Evolutionary conservation across 177 flowering plant species (phyloP).

Genomic region (Vitis hybrid): DNA sequence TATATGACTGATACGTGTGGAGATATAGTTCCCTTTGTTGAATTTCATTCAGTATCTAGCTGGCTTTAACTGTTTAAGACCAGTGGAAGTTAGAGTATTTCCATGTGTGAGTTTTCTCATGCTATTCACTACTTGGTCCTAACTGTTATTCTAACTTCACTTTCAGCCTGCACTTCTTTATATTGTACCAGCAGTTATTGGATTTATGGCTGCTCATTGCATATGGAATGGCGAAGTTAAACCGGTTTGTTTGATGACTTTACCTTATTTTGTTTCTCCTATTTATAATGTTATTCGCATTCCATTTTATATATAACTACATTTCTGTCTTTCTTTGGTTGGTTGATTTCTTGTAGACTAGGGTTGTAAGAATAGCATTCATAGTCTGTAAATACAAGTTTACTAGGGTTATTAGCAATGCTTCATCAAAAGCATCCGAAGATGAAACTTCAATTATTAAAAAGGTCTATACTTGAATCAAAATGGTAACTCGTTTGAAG

Average conservation of each 20-base stretch:
- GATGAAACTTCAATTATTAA: no score
- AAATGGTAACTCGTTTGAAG: no score
- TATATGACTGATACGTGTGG: neutral
- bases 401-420: no score
- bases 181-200: conserved; percentile 91
- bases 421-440: no score
- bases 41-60: neutral
- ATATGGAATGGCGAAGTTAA: conserved; percentile 92
- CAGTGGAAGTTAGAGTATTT: neutral
- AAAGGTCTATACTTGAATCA: no score
- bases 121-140: neutral
- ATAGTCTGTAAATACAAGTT: no score
- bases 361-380: no score
- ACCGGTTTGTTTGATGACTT: conserved; percentile 52
- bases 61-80: neutral
- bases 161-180: conserved; percentile 97
- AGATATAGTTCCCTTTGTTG: neutral
- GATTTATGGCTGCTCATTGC: conserved; percentile 79
- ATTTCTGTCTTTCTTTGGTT: no score
- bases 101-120: neutral
- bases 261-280: neutral
- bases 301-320: neutral
- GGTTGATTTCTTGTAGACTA: no score
- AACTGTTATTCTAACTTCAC: conserved; percentile 4
- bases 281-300: neutral